Evolutionary conservation across 352 stramenopile genomes (phyloP), one percentile per base, ranked within the genome.

Genomic region (Phytophthora nicotianae): DNA sequence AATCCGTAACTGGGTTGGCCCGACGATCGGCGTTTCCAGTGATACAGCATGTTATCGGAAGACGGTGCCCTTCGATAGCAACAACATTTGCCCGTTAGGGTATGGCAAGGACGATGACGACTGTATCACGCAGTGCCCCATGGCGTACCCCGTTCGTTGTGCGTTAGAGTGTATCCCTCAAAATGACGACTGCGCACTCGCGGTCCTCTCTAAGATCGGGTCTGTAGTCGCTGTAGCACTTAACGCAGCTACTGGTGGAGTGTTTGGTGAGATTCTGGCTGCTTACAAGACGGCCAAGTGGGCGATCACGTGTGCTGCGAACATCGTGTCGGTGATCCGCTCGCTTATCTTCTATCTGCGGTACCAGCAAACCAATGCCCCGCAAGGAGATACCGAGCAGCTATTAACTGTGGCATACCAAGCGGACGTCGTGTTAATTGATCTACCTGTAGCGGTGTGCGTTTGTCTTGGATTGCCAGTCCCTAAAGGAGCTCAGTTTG

Each of bases 121-220:
- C 7, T 90, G 81, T 60, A 84, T 79, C 72, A 74, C 74, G 0
- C 66, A 88, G 51, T 90, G 81, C 35, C 81, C 81, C 1, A 24
- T 89, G 23, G 68, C 88, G 38, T 90, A 89, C 60, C 81, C 81
- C 0, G 81, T 90, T 3, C 24, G 48, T 17, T 65, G 58, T 10
- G 29, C 24, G 10, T 14, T 40, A 0, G 58, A 65, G 29, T 65
- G 58, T 21, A 68, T 89, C 20, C 79, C 76, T 74, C 51, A 65
- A 23, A 65, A 65, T 5, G 58, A 60, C 19, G 29, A 59, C 16
- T 65, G 49, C 20, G 14, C 24, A 0, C 8, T 60, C 3, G 49
- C 56, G n/a, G 17, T 65, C 37, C 17, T 72, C 3, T 37, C 37
- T 23, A 70, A 74, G 10, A 53, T 62, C 8, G 55, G 21, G 9